These are phyloP conservation scores for Aureobasidium sp. DNA, from an alignment of 2,329 filamentous ascomycete genomes.

Conservation along the genomic window DNA sequence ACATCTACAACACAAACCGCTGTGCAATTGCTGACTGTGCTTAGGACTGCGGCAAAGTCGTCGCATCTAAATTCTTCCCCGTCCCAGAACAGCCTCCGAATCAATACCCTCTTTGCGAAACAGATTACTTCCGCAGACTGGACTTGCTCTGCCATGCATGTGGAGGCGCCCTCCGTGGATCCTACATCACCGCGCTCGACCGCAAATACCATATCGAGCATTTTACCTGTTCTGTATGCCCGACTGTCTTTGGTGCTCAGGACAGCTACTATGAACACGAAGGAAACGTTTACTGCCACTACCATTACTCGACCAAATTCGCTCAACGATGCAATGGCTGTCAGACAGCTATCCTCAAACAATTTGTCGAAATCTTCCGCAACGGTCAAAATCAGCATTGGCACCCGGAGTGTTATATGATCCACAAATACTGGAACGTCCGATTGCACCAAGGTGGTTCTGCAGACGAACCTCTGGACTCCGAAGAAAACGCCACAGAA, in stretches of 20 bases:
- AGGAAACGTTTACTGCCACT: conserved; percentile 93
- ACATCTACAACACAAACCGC: conserved; percentile 16
- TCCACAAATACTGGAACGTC: conserved; percentile 99
- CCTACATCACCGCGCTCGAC: conserved; percentile 95
- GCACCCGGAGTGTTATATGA: conserved; percentile 99
- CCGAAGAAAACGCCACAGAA: conserved; percentile 50
- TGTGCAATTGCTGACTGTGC: conserved; percentile 18
- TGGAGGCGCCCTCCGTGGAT: conserved; percentile 84
- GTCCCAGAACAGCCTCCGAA: conserved; percentile 82
- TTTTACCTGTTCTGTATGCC: conserved; percentile 95
- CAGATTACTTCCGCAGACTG: conserved; percentile 89
- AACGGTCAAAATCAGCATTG: conserved; percentile 98
- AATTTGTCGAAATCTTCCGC: conserved; percentile 97
- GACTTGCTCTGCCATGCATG: conserved; percentile 88
- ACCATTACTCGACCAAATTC: conserved; percentile 96
- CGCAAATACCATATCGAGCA: conserved; percentile 99
- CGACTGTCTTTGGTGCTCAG: conserved; percentile 94
- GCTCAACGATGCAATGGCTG: conserved; percentile 95
- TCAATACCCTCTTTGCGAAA: conserved; percentile 95
- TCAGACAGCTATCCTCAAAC: conserved; percentile 93
- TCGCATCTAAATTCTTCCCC: conserved; percentile 98
- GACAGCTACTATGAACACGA: conserved; percentile 99
- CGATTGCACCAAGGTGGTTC: conserved; percentile 45
- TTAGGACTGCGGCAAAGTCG: conserved; percentile 92
- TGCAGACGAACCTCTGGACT: conserved; percentile 18